Conservation (phyloP, 495 filamentous ascomycete species). For the Pseudomonodictys pantanalensis region DNA sequence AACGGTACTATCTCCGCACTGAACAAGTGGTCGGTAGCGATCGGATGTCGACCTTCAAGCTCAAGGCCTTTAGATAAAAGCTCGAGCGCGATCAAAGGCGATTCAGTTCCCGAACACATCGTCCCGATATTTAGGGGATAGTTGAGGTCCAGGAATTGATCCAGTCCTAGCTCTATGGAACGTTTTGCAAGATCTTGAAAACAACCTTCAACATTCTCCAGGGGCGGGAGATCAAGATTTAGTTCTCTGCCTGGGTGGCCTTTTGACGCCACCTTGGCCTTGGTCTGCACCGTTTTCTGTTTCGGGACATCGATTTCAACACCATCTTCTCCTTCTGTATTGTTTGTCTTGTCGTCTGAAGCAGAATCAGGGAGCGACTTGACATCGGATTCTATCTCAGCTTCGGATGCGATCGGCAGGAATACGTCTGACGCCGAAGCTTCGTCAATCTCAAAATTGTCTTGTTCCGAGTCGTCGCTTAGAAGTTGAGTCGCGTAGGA, state of each 20-base stretch:
- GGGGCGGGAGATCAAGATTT: constrained; percentile 47
- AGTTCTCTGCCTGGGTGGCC: neutral
- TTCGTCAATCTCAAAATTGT: neutral
- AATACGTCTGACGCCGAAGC: neutral
- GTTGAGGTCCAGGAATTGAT: constrained; percentile 42
- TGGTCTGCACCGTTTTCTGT: neutral
- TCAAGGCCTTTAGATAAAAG: constrained; percentile 41
- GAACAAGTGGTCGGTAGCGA: constrained; percentile 64
- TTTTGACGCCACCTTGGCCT: too few species aligned
- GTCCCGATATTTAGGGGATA: constrained; percentile 62
- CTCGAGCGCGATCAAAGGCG: constrained; percentile 66
- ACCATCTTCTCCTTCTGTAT: neutral
- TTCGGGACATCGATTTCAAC: too few species aligned
- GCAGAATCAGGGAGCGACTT: neutral
- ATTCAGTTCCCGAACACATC: constrained; percentile 81
- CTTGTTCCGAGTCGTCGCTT: neutral
- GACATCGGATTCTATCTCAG: neutral
- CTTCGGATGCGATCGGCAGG: neutral
- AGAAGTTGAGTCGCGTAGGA: neutral
- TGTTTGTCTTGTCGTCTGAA: neutral
- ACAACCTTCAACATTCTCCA: constrained; percentile 45
- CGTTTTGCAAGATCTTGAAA: constrained; percentile 44
- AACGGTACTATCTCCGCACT: constrained; percentile 75
- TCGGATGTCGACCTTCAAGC: constrained; percentile 12
- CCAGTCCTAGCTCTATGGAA: constrained; percentile 43